Evolutionary conservation across 441 rosid species (phyloP).

Genomic region (Gossypium trilobum): DNA sequence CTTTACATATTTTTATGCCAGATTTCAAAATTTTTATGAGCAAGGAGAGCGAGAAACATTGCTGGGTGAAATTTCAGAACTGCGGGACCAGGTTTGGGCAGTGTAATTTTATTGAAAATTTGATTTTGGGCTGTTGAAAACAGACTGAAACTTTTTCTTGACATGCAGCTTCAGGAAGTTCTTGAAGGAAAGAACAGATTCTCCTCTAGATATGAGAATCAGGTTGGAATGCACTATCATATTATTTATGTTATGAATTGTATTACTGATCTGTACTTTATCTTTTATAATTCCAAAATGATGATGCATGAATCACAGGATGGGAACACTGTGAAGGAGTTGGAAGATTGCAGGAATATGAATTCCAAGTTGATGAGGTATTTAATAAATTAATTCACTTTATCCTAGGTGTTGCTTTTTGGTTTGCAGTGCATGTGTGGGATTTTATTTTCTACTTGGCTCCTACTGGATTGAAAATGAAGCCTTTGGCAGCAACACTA

Average conservation of each 20-base stretch:
- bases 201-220: slow-evolving; percentile 26
- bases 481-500: not conserved
- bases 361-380: slow-evolving; percentile 70
- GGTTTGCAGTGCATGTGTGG: not conserved
- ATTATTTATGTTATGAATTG: slow-evolving; percentile 15
- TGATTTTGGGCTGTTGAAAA: slow-evolving; percentile 12
- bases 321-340: slow-evolving; percentile 40
- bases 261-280: slow-evolving; percentile 16
- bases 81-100: slow-evolving; percentile 62
- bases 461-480: not conserved
- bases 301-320: slow-evolving; percentile 33
- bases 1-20: slow-evolving; percentile 27
- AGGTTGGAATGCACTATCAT: slow-evolving; percentile 33
- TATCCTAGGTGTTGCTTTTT: slow-evolving; percentile 8
- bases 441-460: slow-evolving; percentile 6
- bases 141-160: slow-evolving; percentile 17
- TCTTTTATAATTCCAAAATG: slow-evolving; percentile 4
- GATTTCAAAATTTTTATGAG: slow-evolving; percentile 58
- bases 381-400: slow-evolving; percentile 11
- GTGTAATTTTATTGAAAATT: slow-evolving; percentile 9
- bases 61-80: slow-evolving; percentile 54
- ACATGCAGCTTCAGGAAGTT: slow-evolving; percentile 44
- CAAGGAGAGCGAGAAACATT: slow-evolving; percentile 58
- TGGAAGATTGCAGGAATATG: slow-evolving; percentile 58
- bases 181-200: slow-evolving; percentile 37